Conservation (phyloP, 2,329 filamentous ascomycete species). For the Aspergillus amoenus region DNA sequence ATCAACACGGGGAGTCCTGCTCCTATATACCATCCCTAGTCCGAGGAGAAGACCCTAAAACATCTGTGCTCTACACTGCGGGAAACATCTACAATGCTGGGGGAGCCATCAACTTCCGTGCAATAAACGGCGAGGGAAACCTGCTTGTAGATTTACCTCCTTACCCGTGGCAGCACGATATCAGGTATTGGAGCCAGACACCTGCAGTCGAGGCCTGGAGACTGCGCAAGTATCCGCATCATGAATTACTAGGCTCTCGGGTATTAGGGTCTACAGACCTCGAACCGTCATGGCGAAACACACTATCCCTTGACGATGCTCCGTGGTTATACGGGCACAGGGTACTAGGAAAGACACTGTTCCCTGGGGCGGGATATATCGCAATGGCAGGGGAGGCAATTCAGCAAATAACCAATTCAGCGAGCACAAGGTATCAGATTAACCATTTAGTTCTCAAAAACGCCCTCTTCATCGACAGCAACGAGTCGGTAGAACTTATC, state of each 20-base stretch:
- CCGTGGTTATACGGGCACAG: slow-evolving; percentile 39
- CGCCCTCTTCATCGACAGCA: background rate
- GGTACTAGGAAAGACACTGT: slow-evolving; percentile 29
- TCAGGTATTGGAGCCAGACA: slow-evolving; percentile 23
- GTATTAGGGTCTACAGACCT: slow-evolving; percentile 24
- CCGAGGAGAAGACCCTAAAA: background rate
- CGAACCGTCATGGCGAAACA: slow-evolving; percentile 35
- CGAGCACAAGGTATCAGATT: background rate
- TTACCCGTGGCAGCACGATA: slow-evolving; percentile 25
- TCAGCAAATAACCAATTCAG: background rate
- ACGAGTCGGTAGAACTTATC: slow-evolving; percentile 12
- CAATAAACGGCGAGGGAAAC: background rate
- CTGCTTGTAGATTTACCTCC: slow-evolving; percentile 21
- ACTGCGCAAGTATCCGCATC: slow-evolving; percentile 14
- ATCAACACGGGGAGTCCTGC: background rate
- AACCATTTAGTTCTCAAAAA: background rate
- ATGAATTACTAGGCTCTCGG: slow-evolving; percentile 28
- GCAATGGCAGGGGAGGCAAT: slow-evolving; percentile 12
- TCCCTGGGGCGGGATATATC: slow-evolving; percentile 34
- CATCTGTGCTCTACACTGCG: slow-evolving; percentile 16
- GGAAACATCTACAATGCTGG: slow-evolving; percentile 14
- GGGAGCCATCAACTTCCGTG: background rate
- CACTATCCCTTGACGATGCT: slow-evolving; percentile 28
- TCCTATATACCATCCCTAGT: background rate
- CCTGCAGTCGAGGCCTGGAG: slow-evolving; percentile 19